Conservation (phyloP, 345 rosid genomes). For the Geranium rotundifolium region DNA sequence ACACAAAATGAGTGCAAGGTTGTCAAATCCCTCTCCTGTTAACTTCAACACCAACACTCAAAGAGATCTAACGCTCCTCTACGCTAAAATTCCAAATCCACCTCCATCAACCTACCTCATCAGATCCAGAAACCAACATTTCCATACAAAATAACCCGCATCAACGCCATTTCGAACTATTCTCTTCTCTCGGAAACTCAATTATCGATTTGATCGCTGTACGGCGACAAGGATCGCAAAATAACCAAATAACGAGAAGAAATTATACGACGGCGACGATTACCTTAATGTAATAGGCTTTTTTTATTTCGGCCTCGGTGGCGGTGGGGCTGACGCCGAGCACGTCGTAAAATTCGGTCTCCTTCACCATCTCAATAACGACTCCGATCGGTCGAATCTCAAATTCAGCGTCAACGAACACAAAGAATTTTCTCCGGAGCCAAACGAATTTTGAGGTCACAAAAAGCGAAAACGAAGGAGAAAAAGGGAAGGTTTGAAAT, state of each 20-base stretch:
- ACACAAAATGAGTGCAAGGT: background rate
- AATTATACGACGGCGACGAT: background rate
- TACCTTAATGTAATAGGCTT: constrained; percentile 93
- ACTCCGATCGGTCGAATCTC: background rate
- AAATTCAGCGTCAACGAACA: background rate
- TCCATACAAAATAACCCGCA: background rate
- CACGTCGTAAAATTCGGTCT: constrained; percentile 88
- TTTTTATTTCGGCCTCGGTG: constrained; percentile 88
- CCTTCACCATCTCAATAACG: constrained; percentile 52
- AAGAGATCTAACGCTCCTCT: background rate
- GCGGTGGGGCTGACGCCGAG: constrained; percentile 88
- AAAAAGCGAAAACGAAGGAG: background rate
- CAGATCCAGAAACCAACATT: background rate
- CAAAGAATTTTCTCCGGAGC: background rate
- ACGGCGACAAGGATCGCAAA: background rate
- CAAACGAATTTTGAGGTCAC: background rate
- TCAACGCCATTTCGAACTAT: background rate
- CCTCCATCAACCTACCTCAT: background rate
- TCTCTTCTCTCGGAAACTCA: background rate
- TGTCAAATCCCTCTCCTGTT: background rate
- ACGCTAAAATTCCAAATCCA: background rate
- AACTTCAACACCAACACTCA: background rate
- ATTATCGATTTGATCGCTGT: background rate
- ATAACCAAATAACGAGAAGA: background rate
- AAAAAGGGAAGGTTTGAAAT: background rate